Conservation (phyloP, 768 basidiomycete genomes). For the Rhodosporidiobolus odoratus region DNA sequence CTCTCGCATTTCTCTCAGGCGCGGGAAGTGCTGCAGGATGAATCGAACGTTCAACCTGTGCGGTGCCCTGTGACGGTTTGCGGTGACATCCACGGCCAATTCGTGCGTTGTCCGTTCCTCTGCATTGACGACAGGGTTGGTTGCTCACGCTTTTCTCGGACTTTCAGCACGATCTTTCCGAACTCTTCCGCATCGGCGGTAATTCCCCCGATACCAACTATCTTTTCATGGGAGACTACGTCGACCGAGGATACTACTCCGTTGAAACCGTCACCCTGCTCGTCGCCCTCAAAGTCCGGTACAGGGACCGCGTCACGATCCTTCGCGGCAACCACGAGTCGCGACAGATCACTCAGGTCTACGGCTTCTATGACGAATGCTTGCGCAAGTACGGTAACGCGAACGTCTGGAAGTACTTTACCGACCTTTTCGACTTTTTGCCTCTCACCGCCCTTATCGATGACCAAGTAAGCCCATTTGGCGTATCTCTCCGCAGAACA, state of each 20-base stretch:
- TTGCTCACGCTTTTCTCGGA: no score
- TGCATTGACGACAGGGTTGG: background rate
- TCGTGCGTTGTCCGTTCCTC: conserved; percentile 60
- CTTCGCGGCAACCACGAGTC: conserved; percentile 98
- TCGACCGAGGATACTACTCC: conserved; percentile 96
- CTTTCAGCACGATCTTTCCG: conserved; percentile 91
- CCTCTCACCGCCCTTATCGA: conserved; percentile 97
- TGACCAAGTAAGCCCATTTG: conserved; percentile 78
- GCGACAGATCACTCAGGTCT: conserved; percentile 98
- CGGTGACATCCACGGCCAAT: conserved; percentile 99
- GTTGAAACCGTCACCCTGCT: conserved; percentile 98
- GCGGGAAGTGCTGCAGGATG: conserved; percentile 96
- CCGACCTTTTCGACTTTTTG: conserved; percentile 95
- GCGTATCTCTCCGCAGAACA: conserved; percentile 1
- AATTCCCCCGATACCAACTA: conserved; percentile 99
- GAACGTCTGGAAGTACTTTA: conserved; percentile 99
- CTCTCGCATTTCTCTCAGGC: conserved; percentile 56
- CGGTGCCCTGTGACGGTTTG: conserved; percentile 98
- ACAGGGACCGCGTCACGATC: conserved; percentile 96
- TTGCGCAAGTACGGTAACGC: conserved; percentile 99
- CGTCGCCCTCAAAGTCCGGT: conserved; percentile 93
- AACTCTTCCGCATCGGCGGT: conserved; percentile 96
- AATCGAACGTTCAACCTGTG: conserved; percentile 98
- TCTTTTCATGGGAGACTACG: conserved; percentile 99
- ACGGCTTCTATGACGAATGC: conserved; percentile 99